Conservation (phyloP, 257 asterid genomes). For the Parsonsia alboflavescens region DNA sequence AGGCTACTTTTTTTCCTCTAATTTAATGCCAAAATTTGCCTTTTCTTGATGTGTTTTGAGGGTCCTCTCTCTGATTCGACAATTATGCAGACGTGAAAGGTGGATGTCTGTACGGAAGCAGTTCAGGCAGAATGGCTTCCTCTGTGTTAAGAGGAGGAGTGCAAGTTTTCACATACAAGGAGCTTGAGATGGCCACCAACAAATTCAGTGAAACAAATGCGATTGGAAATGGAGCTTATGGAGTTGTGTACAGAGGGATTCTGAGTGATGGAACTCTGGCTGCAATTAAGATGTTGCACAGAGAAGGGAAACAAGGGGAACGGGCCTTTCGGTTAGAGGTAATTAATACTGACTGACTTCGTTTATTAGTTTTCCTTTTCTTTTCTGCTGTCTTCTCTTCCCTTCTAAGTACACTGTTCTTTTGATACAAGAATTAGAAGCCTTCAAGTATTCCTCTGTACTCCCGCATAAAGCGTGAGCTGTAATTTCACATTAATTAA, state of each 20-base stretch:
- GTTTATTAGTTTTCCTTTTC: neutral
- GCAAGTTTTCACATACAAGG: slow-evolving; percentile 61
- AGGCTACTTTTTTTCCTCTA: neutral
- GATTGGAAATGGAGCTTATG: slow-evolving; percentile 42
- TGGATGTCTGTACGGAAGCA: slow-evolving; percentile 50
- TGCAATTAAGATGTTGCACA: slow-evolving; percentile 56
- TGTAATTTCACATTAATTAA: no score
- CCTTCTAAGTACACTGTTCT: neutral
- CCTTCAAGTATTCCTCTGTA: neutral
- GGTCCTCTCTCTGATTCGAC: neutral
- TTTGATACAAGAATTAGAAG: neutral
- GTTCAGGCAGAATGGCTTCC: slow-evolving; percentile 19
- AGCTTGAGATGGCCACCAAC: slow-evolving; percentile 55
- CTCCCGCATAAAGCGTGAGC: no score
- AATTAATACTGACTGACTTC: slow-evolving; percentile 13
- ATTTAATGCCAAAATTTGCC: neutral
- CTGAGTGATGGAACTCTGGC: slow-evolving; percentile 56
- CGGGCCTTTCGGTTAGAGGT: slow-evolving; percentile 82
- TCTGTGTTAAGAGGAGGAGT: slow-evolving; percentile 37
- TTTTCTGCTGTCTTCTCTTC: neutral
- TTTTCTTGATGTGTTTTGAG: neutral
- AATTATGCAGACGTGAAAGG: slow-evolving; percentile 29
- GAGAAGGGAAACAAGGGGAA: slow-evolving; percentile 63
- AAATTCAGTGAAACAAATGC: slow-evolving; percentile 47
- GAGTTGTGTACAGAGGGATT: slow-evolving; percentile 51